Base-by-base conservation (phyloP, 257 asterid species). In the Linderniella brevidens region DNA sequence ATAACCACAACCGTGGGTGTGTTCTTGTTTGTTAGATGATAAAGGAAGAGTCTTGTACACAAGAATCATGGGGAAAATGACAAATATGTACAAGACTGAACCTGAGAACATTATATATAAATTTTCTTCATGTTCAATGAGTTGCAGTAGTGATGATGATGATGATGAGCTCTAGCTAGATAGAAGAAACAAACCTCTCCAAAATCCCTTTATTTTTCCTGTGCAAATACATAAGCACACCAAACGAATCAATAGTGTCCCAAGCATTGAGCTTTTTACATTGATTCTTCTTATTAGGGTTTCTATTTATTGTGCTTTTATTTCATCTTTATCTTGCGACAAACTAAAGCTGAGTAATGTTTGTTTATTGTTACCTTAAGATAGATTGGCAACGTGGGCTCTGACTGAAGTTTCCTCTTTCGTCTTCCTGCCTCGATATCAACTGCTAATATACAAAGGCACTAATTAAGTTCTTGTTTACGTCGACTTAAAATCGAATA, bases 51-150 rank as follows among this genome's bases (percentile, higher is more conserved):
- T n/a, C 18, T 11, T 11, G 19, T 11, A 8, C 17, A 43, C 48
- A 43, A 43, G 48, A 18, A 11, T 38, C 43, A 38, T 38, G 43
- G 14, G 43, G 43, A 70, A 76, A 80, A 80, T 82, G 73, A 79
- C 94, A 72, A 54, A 68, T 68, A 67, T 57, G 92, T 82, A 86
- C 93, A 86, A 79, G 92, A 79, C 96, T 74, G 87, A 74, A 78
- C 94, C 93, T 82, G 86, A 74, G 64, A 64, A 40, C 62, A 63
- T 63, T 11, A 71, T 17, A 55, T 45, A 70, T n/a, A 25, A 25
- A 25, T 25, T 25, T 25, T 25, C 32, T 6, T 2, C 6, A 2
- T 25, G 32, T 25, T 64, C 64, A 75, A 63, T 64, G 67, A 69
- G 68, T 68, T 57, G 73, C 63, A 57, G 32, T 25, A 25, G 32